Evolutionary conservation across 2,329 filamentous ascomycete species (phyloP), one percentile per base, ranked within the genome.

Genomic region (Verticillium dahliae): DNA sequence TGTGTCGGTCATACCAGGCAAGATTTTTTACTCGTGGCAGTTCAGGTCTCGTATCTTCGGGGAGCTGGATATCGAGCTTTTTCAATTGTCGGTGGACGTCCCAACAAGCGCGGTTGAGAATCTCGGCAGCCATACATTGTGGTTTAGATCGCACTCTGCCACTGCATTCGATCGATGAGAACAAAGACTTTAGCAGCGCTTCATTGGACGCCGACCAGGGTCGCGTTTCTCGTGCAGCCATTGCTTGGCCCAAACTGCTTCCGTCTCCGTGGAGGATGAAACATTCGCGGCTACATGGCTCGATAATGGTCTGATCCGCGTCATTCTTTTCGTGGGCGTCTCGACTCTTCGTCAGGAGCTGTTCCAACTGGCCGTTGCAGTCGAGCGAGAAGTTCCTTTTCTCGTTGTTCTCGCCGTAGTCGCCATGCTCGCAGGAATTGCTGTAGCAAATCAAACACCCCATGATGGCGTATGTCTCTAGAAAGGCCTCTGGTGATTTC

Each of bases 381-480:
- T 81, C 78, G n/a, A 85, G 74, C 3, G 81, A 83, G 67, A 85
- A 82, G 3, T 78, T 81, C 38, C 80, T 77, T 66, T 84, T 82
- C 62, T 83, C 69, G 56, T 79, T 78, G 56, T 81, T 80, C 6
- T 73, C 70, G 60, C 84, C 81, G 59, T 85, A 85, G 60, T 85
- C 83, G 56, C 84, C 84, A 64, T 87, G 84, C 67, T 86, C 84
- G 62, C 84, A 87, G 13, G 83, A 85, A 69, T 86, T 81, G 58
- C 82, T 82, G 67, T 79, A 83, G 71, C 84, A 87, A 59, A 85
- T 80, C n/a, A 85, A 71, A 66, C 84, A 87, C 13, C 81, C 81
- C 15, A 86, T 75, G 10, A 83, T 76, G 37, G 79, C 78, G 67
- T 85, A 85, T 1, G 81, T 85, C 57, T 81, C 80, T 31, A 86